A percentile compares a stretch with the other conserved stretches of the same genome.
These are phyloP conservation scores for Brassica juncea DNA, from an alignment of 345 rosid genomes.

Conservation along the genomic window DNA sequence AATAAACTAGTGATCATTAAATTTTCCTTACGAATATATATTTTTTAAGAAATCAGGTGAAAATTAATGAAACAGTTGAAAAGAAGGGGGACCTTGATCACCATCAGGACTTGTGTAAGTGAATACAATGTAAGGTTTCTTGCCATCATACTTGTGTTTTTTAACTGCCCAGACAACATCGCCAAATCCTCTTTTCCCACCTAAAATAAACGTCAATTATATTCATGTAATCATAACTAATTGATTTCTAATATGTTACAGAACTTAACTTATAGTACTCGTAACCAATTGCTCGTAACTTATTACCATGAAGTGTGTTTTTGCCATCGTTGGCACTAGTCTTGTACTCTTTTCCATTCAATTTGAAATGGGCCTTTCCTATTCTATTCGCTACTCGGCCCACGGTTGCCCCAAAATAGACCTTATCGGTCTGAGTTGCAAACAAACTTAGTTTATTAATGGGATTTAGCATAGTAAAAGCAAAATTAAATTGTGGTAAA, in stretches of 20 bases:
- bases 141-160: conserved; percentile 46
- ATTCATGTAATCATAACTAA: background rate
- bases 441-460: too few relatives aligned
- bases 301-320: conserved; percentile 80
- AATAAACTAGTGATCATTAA: background rate
- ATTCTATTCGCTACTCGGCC: conserved; percentile 91
- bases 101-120: conserved; percentile 70
- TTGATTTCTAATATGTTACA: background rate
- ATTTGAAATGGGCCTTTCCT: conserved; percentile 62
- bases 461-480: background rate
- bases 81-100: conserved; percentile 57
- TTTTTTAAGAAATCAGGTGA: background rate
- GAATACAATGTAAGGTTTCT: conserved; percentile 58
- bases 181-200: conserved; percentile 78
- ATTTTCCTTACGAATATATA: background rate
- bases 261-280: background rate
- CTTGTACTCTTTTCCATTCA: conserved; percentile 64
- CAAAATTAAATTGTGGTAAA: background rate
- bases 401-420: conserved; percentile 69
- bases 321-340: conserved; percentile 72
- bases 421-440: conserved; percentile 55
- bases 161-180: conserved; percentile 73
- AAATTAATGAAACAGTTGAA: background rate
- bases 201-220: conserved; percentile 27
- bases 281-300: background rate